Evolutionary conservation across 2,329 filamentous ascomycete species (phyloP).

Genomic region (Nannizzia gypsea): DNA sequence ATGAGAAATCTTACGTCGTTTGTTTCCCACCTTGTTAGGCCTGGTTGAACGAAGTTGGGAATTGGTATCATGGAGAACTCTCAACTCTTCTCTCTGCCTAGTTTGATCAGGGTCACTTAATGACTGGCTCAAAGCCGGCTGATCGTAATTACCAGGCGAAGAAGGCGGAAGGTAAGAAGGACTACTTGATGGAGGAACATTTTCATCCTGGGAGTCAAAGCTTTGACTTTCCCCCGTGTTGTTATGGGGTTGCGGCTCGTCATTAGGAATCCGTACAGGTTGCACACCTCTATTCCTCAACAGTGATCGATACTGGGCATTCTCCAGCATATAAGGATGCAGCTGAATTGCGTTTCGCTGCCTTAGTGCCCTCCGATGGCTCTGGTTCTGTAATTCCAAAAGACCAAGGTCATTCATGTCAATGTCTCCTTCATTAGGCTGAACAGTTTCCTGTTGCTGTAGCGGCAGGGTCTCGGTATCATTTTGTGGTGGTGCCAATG

Average conservation of each 20-base stretch:
- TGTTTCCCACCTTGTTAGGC: background rate
- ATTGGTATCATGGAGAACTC: background rate
- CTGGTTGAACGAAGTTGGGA: background rate
- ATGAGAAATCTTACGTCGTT: slow-evolving; percentile 1
- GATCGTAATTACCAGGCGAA: slow-evolving; percentile 14
- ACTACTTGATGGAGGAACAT: slow-evolving; percentile 24
- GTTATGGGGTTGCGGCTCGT: slow-evolving; percentile 8
- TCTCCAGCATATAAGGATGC: slow-evolving; percentile 38
- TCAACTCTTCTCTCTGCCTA: background rate
- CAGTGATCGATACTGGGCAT: slow-evolving; percentile 32
- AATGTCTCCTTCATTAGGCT: background rate
- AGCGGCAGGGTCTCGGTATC: background rate
- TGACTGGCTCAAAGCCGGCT: background rate
- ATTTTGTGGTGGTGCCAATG: background rate
- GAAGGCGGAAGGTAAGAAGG: slow-evolving; percentile 23
- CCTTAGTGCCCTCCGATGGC: slow-evolving; percentile 25
- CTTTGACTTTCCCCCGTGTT: slow-evolving; percentile 23
- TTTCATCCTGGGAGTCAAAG: slow-evolving; percentile 24
- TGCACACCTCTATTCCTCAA: slow-evolving; percentile 33
- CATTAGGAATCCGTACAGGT: slow-evolving; percentile 28
- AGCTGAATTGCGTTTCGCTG: slow-evolving; percentile 39
- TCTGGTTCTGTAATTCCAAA: background rate
- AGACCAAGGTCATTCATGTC: background rate
- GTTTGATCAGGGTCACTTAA: background rate
- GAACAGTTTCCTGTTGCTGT: background rate